A percentile compares a stretch with the other conserved stretches of the same genome.
Evolutionary conservation across 495 filamentous ascomycete genomes (phyloP).

Genomic region (Penicillium coprophilum): DNA sequence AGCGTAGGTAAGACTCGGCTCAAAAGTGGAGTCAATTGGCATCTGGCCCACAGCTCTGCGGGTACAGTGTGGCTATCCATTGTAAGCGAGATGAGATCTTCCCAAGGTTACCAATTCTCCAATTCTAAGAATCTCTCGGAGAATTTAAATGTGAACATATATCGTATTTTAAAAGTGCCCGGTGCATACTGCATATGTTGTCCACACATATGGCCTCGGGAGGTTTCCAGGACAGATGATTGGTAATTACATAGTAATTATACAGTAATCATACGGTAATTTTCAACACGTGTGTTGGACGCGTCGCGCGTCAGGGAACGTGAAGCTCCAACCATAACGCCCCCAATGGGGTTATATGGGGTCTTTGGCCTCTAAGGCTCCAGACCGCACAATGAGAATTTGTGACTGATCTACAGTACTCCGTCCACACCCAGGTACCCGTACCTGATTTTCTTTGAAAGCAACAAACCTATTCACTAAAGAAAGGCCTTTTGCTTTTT

Average conservation of each 20-base stretch:
- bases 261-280: not conserved
- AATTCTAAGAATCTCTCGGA: not conserved
- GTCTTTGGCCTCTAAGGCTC: slow-evolving; percentile 2
- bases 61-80: slow-evolving; percentile 1
- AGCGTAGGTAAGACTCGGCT: slow-evolving; percentile 7
- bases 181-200: too few species aligned
- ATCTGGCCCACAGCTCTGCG: slow-evolving; percentile 1
- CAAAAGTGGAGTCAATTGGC: slow-evolving; percentile 5
- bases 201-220: too few species aligned
- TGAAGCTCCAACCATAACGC: slow-evolving; percentile 2
- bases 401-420: not conserved
- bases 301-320: slow-evolving; percentile 12
- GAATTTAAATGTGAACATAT: not conserved
- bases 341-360: slow-evolving; percentile 14
- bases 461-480: slow-evolving; percentile 1
- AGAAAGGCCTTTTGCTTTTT: not conserved
- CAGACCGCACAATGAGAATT: slow-evolving; percentile 15
- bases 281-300: not conserved
- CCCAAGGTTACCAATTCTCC: not conserved
- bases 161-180: not conserved
- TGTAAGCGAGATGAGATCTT: slow-evolving; percentile 9
- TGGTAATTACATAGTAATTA: not conserved
- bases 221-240: not conserved
- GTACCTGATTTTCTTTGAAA: not conserved
- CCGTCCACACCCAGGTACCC: slow-evolving; percentile 7